These are phyloP conservation scores for Stephania cephalantha DNA, from an alignment of 164 flowering plant genomes.

Conservation along the genomic window DNA sequence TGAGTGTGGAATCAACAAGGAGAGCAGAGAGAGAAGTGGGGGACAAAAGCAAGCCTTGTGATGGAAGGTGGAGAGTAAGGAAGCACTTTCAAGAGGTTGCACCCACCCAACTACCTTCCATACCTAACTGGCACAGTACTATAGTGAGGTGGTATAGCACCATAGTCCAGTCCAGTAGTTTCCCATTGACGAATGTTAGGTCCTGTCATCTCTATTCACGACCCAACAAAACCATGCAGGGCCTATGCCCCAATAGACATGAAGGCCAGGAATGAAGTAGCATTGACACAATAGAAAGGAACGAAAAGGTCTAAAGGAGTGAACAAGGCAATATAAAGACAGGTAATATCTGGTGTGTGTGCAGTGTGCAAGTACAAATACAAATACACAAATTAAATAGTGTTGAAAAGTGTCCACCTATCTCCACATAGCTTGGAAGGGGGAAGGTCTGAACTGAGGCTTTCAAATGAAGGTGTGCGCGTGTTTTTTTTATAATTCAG, in stretches of 20 bases:
- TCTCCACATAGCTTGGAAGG: background rate
- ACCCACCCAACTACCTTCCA: background rate
- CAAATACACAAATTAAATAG: too few relatives aligned
- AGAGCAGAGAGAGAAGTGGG: too few relatives aligned
- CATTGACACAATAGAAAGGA: background rate
- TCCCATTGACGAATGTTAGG: background rate
- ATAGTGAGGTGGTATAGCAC: background rate
- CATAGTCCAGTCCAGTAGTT: background rate
- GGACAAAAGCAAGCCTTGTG: background rate
- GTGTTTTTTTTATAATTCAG: too few relatives aligned
- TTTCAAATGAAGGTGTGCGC: background rate
- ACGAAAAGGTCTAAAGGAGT: too few relatives aligned
- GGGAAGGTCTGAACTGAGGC: background rate
- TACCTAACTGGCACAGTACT: background rate
- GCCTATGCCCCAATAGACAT: background rate
- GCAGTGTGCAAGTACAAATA: too few relatives aligned
- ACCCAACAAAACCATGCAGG: background rate
- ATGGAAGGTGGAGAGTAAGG: background rate
- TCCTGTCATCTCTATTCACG: background rate
- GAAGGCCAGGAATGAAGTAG: background rate
- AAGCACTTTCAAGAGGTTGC: background rate
- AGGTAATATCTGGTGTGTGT: too few relatives aligned
- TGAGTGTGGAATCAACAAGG: too few relatives aligned
- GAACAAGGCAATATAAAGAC: too few relatives aligned
- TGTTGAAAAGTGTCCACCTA: too few relatives aligned